These are phyloP conservation scores for Rhipidocladum racemiflorum DNA, from an alignment of 176 grass and related monocot species.

Conservation along the genomic window DNA sequence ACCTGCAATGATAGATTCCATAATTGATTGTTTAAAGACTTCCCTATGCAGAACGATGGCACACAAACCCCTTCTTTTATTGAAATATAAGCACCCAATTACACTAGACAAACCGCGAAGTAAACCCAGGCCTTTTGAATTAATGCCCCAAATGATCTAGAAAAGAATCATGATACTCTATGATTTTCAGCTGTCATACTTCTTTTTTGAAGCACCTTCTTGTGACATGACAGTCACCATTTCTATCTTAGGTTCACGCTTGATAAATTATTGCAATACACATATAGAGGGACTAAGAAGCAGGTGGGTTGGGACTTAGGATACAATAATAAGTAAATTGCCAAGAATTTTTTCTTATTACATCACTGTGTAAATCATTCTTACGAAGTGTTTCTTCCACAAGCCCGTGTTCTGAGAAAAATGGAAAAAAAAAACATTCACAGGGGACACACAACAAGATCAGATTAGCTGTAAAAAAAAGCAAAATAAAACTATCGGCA, in stretches of 20 bases:
- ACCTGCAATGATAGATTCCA: constrained; percentile 30
- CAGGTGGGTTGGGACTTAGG: background rate
- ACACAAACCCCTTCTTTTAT: background rate
- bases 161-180: background rate
- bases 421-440: background rate
- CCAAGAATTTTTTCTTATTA: background rate
- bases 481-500: background rate
- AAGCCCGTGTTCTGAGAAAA: background rate
- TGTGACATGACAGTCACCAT: background rate
- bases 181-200: background rate
- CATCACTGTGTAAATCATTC: background rate
- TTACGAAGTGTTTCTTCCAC: background rate
- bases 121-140: background rate
- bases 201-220: background rate
- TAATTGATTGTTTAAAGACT: background rate
- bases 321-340: background rate
- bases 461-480: background rate
- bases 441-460: background rate
- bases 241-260: background rate
- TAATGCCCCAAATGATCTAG: background rate
- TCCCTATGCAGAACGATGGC: background rate
- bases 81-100: background rate
- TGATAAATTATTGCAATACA: constrained; percentile 11
- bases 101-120: background rate
- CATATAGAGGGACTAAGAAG: background rate